Evolutionary conservation across 805 yeast species (phyloP), one percentile per base, ranked within the genome.

Genomic region (Torulaspora quercuum): DNA sequence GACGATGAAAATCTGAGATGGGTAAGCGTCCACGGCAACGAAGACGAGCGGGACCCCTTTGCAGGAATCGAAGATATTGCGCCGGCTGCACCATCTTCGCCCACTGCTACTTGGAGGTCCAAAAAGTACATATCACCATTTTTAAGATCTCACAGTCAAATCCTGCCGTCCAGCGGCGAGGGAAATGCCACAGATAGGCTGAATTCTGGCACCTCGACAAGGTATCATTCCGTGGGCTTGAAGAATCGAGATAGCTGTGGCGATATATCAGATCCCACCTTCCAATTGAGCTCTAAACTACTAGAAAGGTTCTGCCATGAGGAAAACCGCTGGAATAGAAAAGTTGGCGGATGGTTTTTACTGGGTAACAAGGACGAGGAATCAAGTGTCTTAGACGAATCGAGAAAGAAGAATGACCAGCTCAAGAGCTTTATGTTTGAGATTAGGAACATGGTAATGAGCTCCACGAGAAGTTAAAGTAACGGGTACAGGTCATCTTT

Each of bases 361-460:
- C 44, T 50, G 11, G 50, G 50, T 12, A 44, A 37, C 18, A 41
- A 30, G 8, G 40, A 35, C 7, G 25, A 37, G 9, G 41, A 36
- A 13, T 15, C 43, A 7, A 7, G 16, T 3, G 42, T 16, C 7
- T 26, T 37, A 9, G 20, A 29, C 9, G 39, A 37, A 9, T 5
- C 18, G 13, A 15, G 31, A 5, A 24, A 29, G 27, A 39, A 51
- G 23, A 43, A 37, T 12, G 40, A 47, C 19, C 46, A 52, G 20
- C 45, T 39, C 24, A 50, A 49, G 22, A 52, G 54, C 13, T 53
- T 45, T 41, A 56, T 57, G 64, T 58, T 57, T 23, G 64, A 57
- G 33, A 59, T 59, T 7, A 45, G 64, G 33, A 57, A 54, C 21
- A 59, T 59, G 64, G 64, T 59, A 8, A 30, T 58, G 17, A 57